Evolutionary conservation across 768 basidiomycete species (phyloP), one percentile per base, ranked within the genome.

Genomic region (Termitomyces heimii): DNA sequence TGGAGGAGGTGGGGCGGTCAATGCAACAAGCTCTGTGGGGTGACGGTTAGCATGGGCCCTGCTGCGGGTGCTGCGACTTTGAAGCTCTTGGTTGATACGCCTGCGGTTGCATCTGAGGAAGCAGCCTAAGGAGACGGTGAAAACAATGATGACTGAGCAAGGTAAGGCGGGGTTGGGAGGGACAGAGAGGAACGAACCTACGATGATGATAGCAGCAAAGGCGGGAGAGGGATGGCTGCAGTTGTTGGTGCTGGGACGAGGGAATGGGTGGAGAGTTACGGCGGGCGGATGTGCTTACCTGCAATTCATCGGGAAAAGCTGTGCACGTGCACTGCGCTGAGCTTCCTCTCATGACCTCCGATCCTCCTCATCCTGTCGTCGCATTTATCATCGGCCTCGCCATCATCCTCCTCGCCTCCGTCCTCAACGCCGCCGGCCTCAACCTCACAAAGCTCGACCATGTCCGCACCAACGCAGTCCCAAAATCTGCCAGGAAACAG

Each of bases 381-480:
- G 75, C 85, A 5, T 93, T 93, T 69, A 84, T 92, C 59, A 92
- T 92, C 58, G 92, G 95, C 14, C 82, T 97, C 45, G 69, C 86
- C 44, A 96, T 98, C 63, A 85, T 97, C 48, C 74, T 92, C 3
- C 75, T 89, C 7, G 89, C 93, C 0, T 92, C 89, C 18, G 80
- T 92, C n/a, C 79, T 93, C 62, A 94, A 92, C 65, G 92, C 92
- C 34, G 91, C 88, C 0, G 95, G 95, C n/a, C 78, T 98, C 42
- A 98, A 97, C 67, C 76, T 98, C 58, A 94, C 93, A 37, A 98
- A 98, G 71, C 74, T 96, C 42, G 95, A 97, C 73, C 93, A 95
- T 82, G 85, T 88, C 55, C 62, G 86, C 75, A 92, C 88, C 26
- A 88, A 78, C 61, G 75, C 78, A 26, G 75, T 96, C 49, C 95